Conservation (phyloP, 306 rosid species). For the Quercus gilva region DNA sequence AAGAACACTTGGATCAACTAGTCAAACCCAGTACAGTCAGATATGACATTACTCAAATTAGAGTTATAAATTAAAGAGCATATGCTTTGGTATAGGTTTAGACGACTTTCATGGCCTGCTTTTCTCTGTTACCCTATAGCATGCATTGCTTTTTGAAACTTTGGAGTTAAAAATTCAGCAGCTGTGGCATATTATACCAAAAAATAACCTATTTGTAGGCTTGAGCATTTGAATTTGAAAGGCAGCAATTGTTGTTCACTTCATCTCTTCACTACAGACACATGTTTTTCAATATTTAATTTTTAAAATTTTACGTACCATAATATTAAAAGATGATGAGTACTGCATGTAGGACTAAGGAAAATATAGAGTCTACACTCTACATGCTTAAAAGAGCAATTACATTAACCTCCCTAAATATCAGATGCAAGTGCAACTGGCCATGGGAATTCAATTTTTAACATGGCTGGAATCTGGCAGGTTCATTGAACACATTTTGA, state of each 20-base stretch:
- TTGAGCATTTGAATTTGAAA: background rate
- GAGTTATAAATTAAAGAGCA: background rate
- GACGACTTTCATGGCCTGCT: slow-evolving; percentile 10
- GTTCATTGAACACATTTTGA: too few species aligned
- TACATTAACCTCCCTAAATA: too few species aligned
- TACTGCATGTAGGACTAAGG: too few species aligned
- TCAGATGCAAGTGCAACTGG: too few species aligned
- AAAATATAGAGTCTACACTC: too few species aligned
- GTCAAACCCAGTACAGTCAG: background rate
- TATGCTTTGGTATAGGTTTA: slow-evolving; percentile 22
- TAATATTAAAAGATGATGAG: too few species aligned
- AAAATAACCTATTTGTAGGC: too few species aligned
- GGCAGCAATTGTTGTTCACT: background rate
- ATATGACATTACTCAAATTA: background rate
- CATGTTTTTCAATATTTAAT: too few species aligned
- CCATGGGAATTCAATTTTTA: too few species aligned
- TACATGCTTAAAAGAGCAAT: too few species aligned
- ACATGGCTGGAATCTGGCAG: too few species aligned
- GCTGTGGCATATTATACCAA: background rate
- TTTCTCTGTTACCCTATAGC: background rate
- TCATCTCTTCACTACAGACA: background rate
- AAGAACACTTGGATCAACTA: background rate
- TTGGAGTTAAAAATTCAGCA: background rate
- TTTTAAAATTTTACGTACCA: too few species aligned
- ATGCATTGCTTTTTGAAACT: background rate